These are phyloP conservation scores for Penicillium maclennaniae DNA, from an alignment of 495 filamentous ascomycete species.

Conservation along the genomic window DNA sequence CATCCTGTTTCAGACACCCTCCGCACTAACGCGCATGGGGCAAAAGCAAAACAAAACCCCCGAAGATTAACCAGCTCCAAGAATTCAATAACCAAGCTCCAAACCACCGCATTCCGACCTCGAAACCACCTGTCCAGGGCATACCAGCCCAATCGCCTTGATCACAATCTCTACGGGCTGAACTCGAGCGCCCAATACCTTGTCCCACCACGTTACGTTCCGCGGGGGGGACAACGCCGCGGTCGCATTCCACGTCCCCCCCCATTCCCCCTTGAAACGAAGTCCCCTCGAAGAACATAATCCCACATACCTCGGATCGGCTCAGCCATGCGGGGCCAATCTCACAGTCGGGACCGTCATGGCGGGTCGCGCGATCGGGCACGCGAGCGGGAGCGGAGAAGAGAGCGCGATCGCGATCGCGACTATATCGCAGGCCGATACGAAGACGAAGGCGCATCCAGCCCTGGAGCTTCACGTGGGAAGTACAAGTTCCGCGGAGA, in stretches of 20 bases:
- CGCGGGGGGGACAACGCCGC: conserved; percentile 4
- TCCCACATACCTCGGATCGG: conserved; percentile 4
- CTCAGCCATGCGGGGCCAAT: conserved; percentile 37
- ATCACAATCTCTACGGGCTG: neutral
- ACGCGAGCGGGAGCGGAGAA: conserved; percentile 21
- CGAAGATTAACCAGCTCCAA: conserved; percentile 7
- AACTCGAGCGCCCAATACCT: neutral
- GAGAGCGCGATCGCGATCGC: conserved; percentile 16
- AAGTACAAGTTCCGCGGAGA: conserved; percentile 26
- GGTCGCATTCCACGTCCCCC: conserved; percentile 4
- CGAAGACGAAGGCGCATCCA: conserved; percentile 15
- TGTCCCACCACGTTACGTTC: conserved; percentile 4
- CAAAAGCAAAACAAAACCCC: conserved; percentile 26
- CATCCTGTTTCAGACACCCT: neutral
- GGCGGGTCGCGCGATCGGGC: conserved; percentile 38
- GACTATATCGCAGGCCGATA: conserved; percentile 30
- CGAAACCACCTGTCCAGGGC: neutral
- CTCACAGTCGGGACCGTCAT: conserved; percentile 39
- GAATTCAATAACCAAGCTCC: neutral
- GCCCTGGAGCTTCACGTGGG: conserved; percentile 12
- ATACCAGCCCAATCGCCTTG: neutral
- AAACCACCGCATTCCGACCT: neutral
- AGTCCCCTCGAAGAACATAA: neutral
- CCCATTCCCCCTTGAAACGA: neutral
- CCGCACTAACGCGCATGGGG: conserved; percentile 17